Conservation (phyloP, 768 basidiomycete species). For the Xerocomellus intermedius region DNA sequence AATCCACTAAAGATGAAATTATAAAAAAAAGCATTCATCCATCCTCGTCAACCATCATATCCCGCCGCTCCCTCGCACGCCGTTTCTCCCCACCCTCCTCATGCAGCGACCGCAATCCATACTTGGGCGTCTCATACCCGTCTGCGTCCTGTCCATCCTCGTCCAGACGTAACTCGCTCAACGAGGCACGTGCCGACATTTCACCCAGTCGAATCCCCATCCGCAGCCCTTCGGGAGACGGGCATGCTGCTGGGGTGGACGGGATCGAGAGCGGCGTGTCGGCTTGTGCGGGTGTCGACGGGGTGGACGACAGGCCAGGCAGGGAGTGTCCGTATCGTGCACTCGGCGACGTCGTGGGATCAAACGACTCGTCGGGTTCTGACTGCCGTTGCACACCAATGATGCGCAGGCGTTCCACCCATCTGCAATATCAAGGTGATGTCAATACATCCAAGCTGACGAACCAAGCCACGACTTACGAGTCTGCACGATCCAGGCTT, state of each 20-base stretch:
- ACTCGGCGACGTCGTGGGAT: conserved; percentile 6
- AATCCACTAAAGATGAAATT: too few species aligned
- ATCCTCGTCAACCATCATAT: conserved; percentile 20
- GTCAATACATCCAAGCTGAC: conserved; percentile 1
- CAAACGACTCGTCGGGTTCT: conserved; percentile 18
- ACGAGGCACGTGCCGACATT: conserved; percentile 28
- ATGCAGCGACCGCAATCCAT: conserved; percentile 1
- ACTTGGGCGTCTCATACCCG: conserved; percentile 26
- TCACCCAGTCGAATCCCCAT: conserved; percentile 27
- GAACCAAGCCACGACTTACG: conserved; percentile 45
- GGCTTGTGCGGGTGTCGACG: conserved; percentile 30
- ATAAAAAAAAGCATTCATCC: conserved; percentile 2
- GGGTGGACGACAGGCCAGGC: conserved; percentile 30
- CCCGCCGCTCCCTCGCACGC: conserved; percentile 1
- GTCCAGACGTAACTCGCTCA: conserved; percentile 32
- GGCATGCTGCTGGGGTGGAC: conserved; percentile 27
- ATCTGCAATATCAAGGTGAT: conserved; percentile 40
- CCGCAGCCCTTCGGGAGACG: conserved; percentile 27
- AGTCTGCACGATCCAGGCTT: conserved; percentile 82
- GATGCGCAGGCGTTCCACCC: conserved; percentile 79
- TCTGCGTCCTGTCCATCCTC: conserved; percentile 8
- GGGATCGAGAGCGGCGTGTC: conserved; percentile 29
- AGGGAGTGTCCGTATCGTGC: conserved; percentile 17
- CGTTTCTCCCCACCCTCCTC: conserved; percentile 11
- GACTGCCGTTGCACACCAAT: conserved; percentile 68